phyloP scores from a whole-genome alignment of 768 basidiomycete genomes.

The Boletus vinaceobasis region DNA sequence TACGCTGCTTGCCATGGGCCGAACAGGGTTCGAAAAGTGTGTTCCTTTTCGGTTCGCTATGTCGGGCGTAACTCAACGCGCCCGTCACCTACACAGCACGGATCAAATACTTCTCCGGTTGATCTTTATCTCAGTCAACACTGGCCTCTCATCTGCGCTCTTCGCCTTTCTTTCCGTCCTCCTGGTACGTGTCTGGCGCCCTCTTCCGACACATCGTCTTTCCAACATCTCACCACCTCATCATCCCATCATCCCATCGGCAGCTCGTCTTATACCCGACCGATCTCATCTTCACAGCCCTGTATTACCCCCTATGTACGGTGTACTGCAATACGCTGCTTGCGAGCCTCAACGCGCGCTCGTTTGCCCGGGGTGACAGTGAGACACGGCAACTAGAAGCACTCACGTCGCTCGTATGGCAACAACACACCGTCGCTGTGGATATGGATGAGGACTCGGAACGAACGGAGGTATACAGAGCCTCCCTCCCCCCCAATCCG shows the following conservation, averaged over 20 bases:
- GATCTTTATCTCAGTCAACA: constrained; percentile 25
- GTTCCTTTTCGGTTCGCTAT: neutral
- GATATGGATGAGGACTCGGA: neutral
- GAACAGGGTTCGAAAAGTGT: constrained; percentile 22
- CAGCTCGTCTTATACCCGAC: constrained; percentile 24
- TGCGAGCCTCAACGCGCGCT: constrained; percentile 30
- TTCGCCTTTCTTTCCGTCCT: constrained; percentile 21
- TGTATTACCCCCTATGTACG: constrained; percentile 32
- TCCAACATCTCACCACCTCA: neutral
- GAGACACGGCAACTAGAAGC: neutral
- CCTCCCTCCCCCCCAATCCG: neutral
- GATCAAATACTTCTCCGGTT: constrained; percentile 23
- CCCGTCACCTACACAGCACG: constrained; percentile 15
- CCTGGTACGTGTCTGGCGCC: constrained; percentile 13
- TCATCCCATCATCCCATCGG: neutral
- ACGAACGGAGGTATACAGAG: neutral
- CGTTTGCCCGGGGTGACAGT: constrained; percentile 8
- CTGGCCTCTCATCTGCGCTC: constrained; percentile 22
- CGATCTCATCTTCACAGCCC: constrained; percentile 19
- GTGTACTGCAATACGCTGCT: constrained; percentile 35
- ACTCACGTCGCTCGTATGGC: constrained; percentile 10
- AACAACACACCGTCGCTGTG: neutral
- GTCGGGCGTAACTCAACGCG: constrained; percentile 1
- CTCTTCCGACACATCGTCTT: neutral
- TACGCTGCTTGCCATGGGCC: constrained; percentile 22